phyloP scores from a whole-genome alignment of 495 filamentous ascomycete genomes.

The Lophiotrema nucula region DNA sequence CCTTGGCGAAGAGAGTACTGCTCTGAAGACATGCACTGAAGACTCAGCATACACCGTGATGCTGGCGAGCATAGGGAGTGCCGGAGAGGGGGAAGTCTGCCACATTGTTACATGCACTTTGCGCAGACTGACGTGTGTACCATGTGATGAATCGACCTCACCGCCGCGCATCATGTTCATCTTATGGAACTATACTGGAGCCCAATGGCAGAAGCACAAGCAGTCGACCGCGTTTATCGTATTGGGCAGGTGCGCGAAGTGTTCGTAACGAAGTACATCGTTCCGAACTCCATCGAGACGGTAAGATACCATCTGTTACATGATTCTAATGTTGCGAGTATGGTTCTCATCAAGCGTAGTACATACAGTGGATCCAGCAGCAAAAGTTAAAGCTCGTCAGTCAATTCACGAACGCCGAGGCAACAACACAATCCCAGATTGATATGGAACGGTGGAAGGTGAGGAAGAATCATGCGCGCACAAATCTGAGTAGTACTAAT shows the following conservation, averaged over 20 bases:
- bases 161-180: slow-evolving; percentile 32
- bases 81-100: too few relatives aligned
- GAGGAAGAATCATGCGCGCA: too few relatives aligned
- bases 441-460: too few relatives aligned
- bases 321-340: background rate
- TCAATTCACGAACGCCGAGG: too few relatives aligned
- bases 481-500: too few relatives aligned
- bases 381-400: slow-evolving; percentile 23
- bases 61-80: too few relatives aligned
- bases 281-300: slow-evolving; percentile 36
- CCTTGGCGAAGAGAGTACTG: too few relatives aligned
- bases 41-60: too few relatives aligned
- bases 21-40: too few relatives aligned
- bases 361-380: slow-evolving; percentile 23
- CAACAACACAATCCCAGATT: too few relatives aligned
- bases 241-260: slow-evolving; percentile 11
- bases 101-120: too few relatives aligned
- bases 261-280: slow-evolving; percentile 33
- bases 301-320: background rate
- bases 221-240: slow-evolving; percentile 9
- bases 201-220: slow-evolving; percentile 13
- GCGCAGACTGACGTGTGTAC: too few relatives aligned
- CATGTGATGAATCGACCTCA: slow-evolving; percentile 39
- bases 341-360: slow-evolving; percentile 4
- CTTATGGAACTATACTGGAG: slow-evolving; percentile 38